phyloP scores from a whole-genome alignment of 202 grass and related monocot species.

The Miscanthus sacchariflorus region DNA sequence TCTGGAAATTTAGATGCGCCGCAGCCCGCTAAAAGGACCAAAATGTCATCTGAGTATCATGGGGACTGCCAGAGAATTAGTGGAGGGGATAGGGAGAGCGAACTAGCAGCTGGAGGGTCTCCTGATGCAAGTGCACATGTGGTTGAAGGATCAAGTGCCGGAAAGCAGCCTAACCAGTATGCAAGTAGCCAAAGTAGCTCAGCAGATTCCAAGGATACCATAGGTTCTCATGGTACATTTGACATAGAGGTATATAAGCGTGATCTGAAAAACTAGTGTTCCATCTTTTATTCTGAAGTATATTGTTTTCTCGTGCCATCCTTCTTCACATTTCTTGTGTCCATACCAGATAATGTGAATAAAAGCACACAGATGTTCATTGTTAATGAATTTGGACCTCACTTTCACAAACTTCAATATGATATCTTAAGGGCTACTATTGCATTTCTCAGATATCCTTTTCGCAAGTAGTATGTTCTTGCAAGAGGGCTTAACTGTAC shows the following conservation, averaged over 20 bases:
- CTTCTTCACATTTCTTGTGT: slow-evolving; percentile 15
- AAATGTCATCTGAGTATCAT: slow-evolving; percentile 30
- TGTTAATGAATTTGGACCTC: slow-evolving; percentile 2
- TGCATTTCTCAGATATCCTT: slow-evolving; percentile 22
- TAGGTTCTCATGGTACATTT: slow-evolving; percentile 40
- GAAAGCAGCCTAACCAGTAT: slow-evolving; percentile 37
- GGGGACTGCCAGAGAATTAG: slow-evolving; percentile 20
- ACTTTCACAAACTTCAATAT: slow-evolving; percentile 22
- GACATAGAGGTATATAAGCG: slow-evolving; percentile 56
- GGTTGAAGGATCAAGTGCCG: slow-evolving; percentile 32
- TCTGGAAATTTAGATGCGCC: slow-evolving; percentile 5
- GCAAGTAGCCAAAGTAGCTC: slow-evolving; percentile 39
- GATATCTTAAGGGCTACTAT: background rate
- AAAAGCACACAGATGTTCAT: background rate
- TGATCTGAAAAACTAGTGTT: background rate
- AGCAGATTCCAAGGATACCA: slow-evolving; percentile 44
- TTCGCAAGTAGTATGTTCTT: background rate
- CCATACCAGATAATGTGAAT: background rate
- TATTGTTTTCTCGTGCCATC: background rate
- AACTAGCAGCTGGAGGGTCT: slow-evolving; percentile 29
- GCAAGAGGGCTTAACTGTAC: slow-evolving; percentile 4
- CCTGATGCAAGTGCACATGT: slow-evolving; percentile 6
- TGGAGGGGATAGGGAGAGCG: background rate
- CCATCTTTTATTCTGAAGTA: background rate
- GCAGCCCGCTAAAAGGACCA: slow-evolving; percentile 50